A percentile compares a stretch with the other conserved stretches of the same genome.
Evolutionary conservation across 345 rosid species (phyloP).

Genomic region (Populus euphratica): DNA sequence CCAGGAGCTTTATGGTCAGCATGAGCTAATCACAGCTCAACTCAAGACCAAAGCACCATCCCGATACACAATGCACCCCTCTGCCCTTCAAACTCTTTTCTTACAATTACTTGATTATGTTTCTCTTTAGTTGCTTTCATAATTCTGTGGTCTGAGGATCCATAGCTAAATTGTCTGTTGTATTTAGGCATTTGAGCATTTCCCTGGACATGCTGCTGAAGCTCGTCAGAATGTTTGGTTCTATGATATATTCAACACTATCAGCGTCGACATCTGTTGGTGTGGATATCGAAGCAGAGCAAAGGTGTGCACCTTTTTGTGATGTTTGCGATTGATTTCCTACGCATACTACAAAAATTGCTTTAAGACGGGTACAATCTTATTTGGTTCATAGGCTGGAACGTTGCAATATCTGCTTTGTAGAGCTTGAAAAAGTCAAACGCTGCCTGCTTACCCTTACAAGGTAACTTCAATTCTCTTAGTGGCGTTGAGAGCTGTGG

Average conservation of each 20-base stretch:
- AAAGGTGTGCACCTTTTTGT: conserved; percentile 49
- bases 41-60: too few relatives aligned
- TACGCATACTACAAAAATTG: not conserved
- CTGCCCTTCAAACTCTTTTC: not conserved
- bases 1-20: too few relatives aligned
- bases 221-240: conserved; percentile 79
- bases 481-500: conserved; percentile 9
- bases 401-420: conserved; percentile 74
- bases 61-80: too few relatives aligned
- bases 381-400: conserved; percentile 50
- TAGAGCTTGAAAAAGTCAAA: conserved; percentile 89
- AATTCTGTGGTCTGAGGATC: not conserved
- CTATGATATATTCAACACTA: conserved; percentile 67
- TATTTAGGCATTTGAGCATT: conserved; percentile 78
- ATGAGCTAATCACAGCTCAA: too few relatives aligned
- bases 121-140: not conserved
- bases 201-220: conserved; percentile 81
- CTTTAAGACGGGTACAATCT: not conserved
- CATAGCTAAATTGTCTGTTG: not conserved
- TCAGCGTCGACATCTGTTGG: conserved; percentile 86
- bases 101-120: not conserved
- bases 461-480: conserved; percentile 11
- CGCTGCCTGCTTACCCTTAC: conserved; percentile 51
- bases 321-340: not conserved
- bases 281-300: conserved; percentile 96